Evolutionary conservation across 176 grass and related monocot genomes (phyloP).

Genomic region (Paspalum vaginatum): DNA sequence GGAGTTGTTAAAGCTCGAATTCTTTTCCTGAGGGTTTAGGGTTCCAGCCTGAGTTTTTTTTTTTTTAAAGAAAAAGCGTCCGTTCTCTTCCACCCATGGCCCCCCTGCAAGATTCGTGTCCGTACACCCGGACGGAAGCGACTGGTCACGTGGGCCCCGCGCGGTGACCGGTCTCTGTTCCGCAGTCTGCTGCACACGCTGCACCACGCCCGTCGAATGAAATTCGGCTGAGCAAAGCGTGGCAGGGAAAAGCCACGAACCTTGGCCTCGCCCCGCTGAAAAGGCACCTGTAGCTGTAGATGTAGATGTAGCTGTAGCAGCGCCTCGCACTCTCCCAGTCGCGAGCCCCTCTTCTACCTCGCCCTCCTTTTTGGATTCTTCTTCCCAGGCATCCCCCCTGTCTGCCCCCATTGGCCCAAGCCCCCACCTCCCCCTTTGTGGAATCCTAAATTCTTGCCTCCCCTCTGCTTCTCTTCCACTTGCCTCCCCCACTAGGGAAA

Average conservation of each 20-base stretch:
- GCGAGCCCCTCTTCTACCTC: too few species aligned
- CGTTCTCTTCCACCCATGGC: background rate
- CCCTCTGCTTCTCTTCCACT: slow-evolving; percentile 24
- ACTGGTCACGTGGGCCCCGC: background rate
- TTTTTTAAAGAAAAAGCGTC: too few species aligned
- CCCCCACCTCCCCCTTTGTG: slow-evolving; percentile 42
- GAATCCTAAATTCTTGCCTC: slow-evolving; percentile 46
- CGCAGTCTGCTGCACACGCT: background rate
- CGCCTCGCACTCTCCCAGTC: too few species aligned
- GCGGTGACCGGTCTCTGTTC: background rate
- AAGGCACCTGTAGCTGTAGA: too few species aligned
- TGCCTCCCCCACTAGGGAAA: slow-evolving; percentile 26
- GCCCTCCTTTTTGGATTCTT: slow-evolving; percentile 43
- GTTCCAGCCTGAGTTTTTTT: too few species aligned
- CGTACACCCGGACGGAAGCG: background rate
- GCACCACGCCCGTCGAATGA: slow-evolving; percentile 11
- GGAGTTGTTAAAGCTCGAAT: too few species aligned
- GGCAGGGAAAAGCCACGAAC: slow-evolving; percentile 26
- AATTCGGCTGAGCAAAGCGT: slow-evolving; percentile 24
- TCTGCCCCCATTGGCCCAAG: slow-evolving; percentile 54
- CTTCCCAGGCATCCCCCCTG: slow-evolving; percentile 40
- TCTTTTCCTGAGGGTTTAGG: too few species aligned
- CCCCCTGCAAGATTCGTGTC: background rate
- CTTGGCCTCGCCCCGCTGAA: slow-evolving; percentile 28
- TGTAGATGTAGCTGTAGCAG: too few species aligned